These are phyloP conservation scores for Penicillium brevicompactum DNA, from an alignment of 2,329 filamentous ascomycete genomes.

Conservation along the genomic window DNA sequence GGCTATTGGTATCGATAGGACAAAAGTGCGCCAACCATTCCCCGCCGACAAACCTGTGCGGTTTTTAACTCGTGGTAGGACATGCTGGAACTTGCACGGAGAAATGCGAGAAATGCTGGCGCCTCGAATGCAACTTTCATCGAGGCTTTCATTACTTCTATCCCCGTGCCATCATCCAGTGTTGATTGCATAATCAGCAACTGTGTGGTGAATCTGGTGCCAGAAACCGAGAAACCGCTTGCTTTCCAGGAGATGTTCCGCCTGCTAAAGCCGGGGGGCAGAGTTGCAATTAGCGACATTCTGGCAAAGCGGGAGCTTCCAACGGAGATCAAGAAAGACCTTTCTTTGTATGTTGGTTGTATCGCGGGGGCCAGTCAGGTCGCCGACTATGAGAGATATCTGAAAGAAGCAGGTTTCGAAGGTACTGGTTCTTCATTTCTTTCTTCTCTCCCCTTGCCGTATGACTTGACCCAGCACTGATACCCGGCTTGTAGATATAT, in stretches of 20 bases:
- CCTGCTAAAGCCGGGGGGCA: conserved; percentile 58
- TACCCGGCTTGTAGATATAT: neutral
- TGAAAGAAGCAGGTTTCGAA: conserved; percentile 49
- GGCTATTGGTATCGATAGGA: conserved; percentile 64
- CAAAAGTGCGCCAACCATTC: conserved; percentile 44
- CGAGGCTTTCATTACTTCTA: conserved; percentile 54
- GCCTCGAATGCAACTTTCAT: conserved; percentile 55
- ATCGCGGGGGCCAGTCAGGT: conserved; percentile 60
- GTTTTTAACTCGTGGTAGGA: conserved; percentile 39
- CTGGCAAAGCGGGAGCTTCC: conserved; percentile 51
- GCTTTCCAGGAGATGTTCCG: conserved; percentile 63
- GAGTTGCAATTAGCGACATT: conserved; percentile 64
- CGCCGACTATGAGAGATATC: conserved; percentile 49
- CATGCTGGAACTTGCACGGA: conserved; percentile 56
- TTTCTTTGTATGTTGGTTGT: conserved; percentile 63
- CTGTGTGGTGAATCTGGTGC: conserved; percentile 65
- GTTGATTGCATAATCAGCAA: conserved; percentile 64
- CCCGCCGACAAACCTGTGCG: no score
- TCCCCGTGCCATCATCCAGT: conserved; percentile 46
- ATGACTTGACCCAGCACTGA: neutral
- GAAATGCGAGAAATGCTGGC: conserved; percentile 45
- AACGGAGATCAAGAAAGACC: conserved; percentile 49
- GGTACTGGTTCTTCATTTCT: conserved; percentile 33
- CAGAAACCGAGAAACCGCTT: conserved; percentile 52
- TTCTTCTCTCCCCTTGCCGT: no score